phyloP scores from a whole-genome alignment of 805 yeast species.

The Metschnikowia anglica region DNA sequence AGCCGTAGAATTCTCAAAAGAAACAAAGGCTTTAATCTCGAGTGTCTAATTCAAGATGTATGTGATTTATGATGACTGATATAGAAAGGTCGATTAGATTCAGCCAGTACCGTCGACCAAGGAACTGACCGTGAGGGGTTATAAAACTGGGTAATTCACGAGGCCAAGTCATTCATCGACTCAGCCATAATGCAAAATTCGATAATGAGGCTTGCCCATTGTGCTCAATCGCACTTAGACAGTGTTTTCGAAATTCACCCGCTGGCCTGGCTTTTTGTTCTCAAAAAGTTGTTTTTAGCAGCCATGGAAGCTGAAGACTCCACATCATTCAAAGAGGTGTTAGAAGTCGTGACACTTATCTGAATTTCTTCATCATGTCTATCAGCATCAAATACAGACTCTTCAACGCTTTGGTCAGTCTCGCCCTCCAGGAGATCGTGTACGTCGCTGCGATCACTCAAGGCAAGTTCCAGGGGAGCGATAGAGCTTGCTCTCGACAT shows the following conservation, averaged over 20 bases:
- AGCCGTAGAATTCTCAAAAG: not conserved
- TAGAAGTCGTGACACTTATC: constrained; percentile 33
- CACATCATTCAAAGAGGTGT: constrained; percentile 37
- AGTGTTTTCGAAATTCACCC: not conserved
- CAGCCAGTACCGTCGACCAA: constrained; percentile 13
- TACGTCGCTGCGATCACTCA: constrained; percentile 1
- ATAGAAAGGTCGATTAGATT: constrained; percentile 10
- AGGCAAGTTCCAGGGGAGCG: not conserved
- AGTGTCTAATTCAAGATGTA: too few species aligned
- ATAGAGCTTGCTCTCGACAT: constrained; percentile 8
- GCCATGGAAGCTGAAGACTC: constrained; percentile 3
- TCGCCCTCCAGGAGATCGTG: constrained; percentile 22
- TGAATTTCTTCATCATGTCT: constrained; percentile 27
- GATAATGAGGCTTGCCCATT: not conserved
- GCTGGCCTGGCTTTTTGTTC: constrained; percentile 1
- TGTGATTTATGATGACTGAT: constrained; percentile 1
- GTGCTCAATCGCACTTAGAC: not conserved
- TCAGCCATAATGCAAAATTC: not conserved
- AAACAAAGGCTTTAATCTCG: not conserved
- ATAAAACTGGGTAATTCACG: not conserved
- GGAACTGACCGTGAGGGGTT: constrained; percentile 6
- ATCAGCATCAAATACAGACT: constrained; percentile 37
- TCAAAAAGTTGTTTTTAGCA: constrained; percentile 1
- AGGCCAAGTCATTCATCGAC: not conserved
- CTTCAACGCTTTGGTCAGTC: constrained; percentile 38